These are phyloP conservation scores for Umbelopsis isabellina DNA, from an alignment of 192 early-diverging fungal species.

Conservation along the genomic window DNA sequence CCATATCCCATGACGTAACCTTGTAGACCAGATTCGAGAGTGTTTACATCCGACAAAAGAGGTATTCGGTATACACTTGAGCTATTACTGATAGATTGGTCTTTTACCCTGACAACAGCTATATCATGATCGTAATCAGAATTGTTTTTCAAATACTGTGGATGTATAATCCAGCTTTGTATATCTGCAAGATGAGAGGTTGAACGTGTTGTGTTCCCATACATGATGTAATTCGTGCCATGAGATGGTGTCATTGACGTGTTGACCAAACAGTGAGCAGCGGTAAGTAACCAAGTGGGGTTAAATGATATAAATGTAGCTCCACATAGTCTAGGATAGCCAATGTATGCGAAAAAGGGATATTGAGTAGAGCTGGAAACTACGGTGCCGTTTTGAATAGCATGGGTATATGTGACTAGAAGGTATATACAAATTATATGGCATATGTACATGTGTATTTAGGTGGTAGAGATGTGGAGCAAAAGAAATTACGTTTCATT, in stretches of 20 bases:
- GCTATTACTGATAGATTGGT: neutral
- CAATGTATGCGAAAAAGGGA: neutral
- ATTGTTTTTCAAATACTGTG: slow-evolving; percentile 5
- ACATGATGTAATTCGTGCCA: slow-evolving; percentile 3
- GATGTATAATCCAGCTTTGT: slow-evolving; percentile 6
- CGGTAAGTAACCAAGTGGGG: slow-evolving; percentile 19
- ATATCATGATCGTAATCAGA: slow-evolving; percentile 7
- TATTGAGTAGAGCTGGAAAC: slow-evolving; percentile 12
- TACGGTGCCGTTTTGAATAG: slow-evolving; percentile 21
- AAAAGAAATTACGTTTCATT: neutral
- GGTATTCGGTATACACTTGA: neutral
- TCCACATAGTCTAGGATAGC: slow-evolving; percentile 17
- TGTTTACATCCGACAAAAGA: neutral
- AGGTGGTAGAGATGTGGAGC: neutral
- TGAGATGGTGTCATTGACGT: neutral
- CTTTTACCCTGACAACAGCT: neutral
- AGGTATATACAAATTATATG: slow-evolving; percentile 1
- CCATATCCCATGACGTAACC: slow-evolving; percentile 6
- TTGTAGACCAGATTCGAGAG: neutral
- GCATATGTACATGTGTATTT: neutral
- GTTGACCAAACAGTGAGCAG: slow-evolving; percentile 21
- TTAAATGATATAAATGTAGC: slow-evolving; percentile 18
- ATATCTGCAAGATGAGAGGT: neutral
- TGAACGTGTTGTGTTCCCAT: slow-evolving; percentile 11
- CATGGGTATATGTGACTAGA: neutral